Evolutionary conservation across 2,329 filamentous ascomycete genomes (phyloP).

Genomic region (Alternaria novae-zelandiae): DNA sequence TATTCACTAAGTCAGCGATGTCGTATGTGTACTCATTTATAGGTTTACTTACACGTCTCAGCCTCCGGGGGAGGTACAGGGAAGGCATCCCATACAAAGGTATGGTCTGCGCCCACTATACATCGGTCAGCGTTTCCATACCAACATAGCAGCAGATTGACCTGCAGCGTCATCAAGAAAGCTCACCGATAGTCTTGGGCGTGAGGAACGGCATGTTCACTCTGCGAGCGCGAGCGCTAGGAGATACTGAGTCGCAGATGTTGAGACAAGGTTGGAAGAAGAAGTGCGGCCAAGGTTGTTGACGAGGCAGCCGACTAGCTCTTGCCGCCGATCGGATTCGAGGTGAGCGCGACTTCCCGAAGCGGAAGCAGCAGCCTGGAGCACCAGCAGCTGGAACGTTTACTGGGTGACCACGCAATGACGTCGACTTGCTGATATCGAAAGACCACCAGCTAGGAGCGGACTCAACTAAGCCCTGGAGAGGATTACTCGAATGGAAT

Average conservation of each 20-base stretch:
- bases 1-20: neutral
- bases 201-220: neutral
- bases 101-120: neutral
- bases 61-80: slow-evolving; percentile 11
- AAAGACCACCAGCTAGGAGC: neutral
- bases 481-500: neutral
- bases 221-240: neutral
- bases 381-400: neutral
- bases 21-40: neutral
- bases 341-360: neutral
- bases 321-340: neutral
- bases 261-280: neutral
- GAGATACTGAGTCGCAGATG: neutral
- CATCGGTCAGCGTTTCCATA: neutral
- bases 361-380: neutral
- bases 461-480: too few species aligned
- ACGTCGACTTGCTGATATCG: neutral
- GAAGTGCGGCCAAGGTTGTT: neutral
- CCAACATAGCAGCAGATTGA: neutral
- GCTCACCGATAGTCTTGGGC: neutral
- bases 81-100: slow-evolving; percentile 14
- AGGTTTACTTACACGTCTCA: slow-evolving; percentile 4
- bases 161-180: neutral
- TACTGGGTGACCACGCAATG: neutral
- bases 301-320: neutral